These are phyloP conservation scores for Calycina marina DNA, from an alignment of 2,329 filamentous ascomycete genomes.

Conservation along the genomic window DNA sequence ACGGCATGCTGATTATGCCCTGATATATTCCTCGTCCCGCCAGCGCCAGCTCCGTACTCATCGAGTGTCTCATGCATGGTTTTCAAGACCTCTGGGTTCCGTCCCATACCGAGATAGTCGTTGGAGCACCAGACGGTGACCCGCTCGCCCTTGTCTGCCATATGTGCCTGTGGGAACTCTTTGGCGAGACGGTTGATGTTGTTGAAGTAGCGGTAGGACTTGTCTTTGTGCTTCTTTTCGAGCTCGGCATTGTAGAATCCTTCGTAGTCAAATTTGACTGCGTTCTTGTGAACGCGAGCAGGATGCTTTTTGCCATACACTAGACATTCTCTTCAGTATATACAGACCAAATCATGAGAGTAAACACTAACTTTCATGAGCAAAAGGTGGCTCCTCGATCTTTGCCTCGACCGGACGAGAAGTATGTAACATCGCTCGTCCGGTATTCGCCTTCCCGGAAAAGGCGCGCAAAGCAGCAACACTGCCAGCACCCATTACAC, in stretches of 20 bases:
- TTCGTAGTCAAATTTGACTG: slow-evolving; percentile 74
- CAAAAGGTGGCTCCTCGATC: slow-evolving; percentile 43
- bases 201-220: slow-evolving; percentile 99
- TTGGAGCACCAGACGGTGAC: slow-evolving; percentile 99
- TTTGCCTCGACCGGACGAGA: slow-evolving; percentile 64
- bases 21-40: slow-evolving; percentile 93
- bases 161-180: slow-evolving; percentile 91
- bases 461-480: slow-evolving; percentile 35
- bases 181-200: slow-evolving; percentile 98
- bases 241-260: slow-evolving; percentile 76
- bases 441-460: slow-evolving; percentile 34
- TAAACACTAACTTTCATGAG: slow-evolving; percentile 38
- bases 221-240: slow-evolving; percentile 99
- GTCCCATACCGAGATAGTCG: slow-evolving; percentile 96
- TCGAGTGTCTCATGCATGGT: slow-evolving; percentile 93
- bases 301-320: slow-evolving; percentile 14
- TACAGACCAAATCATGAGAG: no score
- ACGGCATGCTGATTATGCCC: slow-evolving; percentile 95
- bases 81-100: slow-evolving; percentile 73
- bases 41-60: slow-evolving; percentile 86
- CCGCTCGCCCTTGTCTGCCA: slow-evolving; percentile 64
- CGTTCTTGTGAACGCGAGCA: no score
- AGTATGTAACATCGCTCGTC: slow-evolving; percentile 69
- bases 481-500: slow-evolving; percentile 27
- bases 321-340: no score